These are phyloP conservation scores for Aspergillus leporis DNA, from an alignment of 495 filamentous ascomycete species.

Conservation along the genomic window DNA sequence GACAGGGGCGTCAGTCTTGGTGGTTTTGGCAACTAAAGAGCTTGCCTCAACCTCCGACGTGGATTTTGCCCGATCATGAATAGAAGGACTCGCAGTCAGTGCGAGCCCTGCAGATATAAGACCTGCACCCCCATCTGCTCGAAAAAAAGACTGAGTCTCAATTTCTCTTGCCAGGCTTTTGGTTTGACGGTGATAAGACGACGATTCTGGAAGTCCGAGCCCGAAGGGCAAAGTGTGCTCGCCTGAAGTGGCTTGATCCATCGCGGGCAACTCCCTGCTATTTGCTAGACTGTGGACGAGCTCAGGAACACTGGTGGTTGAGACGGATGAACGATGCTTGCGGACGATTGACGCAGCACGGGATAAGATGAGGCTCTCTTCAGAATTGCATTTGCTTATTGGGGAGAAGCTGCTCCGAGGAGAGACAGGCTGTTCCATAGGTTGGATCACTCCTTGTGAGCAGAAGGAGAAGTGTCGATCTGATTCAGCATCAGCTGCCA, in stretches of 20 bases:
- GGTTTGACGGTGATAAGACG: conserved; percentile 41
- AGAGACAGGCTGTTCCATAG: conserved; percentile 42
- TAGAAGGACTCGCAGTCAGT: conserved; percentile 7
- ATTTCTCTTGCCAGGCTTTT: conserved; percentile 40
- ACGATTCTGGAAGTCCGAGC: conserved; percentile 29
- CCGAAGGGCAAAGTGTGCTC: conserved; percentile 25
- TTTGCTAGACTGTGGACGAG: conserved; percentile 50
- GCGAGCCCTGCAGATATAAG: conserved; percentile 24
- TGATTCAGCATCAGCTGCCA: conserved; percentile 46
- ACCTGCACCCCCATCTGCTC: conserved; percentile 28
- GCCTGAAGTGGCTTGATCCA: conserved; percentile 31
- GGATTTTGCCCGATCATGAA: conserved; percentile 42
- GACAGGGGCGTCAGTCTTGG: conserved; percentile 12
- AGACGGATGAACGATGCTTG: conserved; percentile 56
- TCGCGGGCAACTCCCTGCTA: conserved; percentile 46
- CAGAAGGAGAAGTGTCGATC: conserved; percentile 46
- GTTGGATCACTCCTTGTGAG: conserved; percentile 38
- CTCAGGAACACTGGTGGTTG: conserved; percentile 57
- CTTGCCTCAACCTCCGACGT: conserved; percentile 32
- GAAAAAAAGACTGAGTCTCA: conserved; percentile 32
- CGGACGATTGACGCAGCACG: conserved; percentile 50
- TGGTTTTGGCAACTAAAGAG: conserved; percentile 10
- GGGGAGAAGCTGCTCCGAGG: conserved; percentile 55
- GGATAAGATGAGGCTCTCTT: conserved; percentile 56
- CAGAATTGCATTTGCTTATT: conserved; percentile 59